A percentile compares a stretch with the other conserved stretches of the same genome.
phyloP scores from a whole-genome alignment of 2,329 filamentous ascomycete species.

The Apiospora saccharicola region DNA sequence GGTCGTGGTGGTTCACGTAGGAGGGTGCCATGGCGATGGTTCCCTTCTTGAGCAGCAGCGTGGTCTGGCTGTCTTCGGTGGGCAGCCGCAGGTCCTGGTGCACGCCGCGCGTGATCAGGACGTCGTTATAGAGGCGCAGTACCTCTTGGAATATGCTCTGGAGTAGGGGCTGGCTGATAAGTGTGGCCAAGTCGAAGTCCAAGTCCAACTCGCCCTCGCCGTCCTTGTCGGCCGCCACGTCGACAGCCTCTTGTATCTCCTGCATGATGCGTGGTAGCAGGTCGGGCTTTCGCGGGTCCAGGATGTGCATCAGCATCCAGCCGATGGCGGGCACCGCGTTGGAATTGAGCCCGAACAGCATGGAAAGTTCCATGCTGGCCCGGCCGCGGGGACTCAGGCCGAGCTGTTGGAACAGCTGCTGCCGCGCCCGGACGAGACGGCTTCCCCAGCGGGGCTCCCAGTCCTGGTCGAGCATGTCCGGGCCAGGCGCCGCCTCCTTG shows the following conservation, averaged over 20 bases:
- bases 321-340: background rate
- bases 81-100: constrained; percentile 1
- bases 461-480: background rate
- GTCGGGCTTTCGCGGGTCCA: background rate
- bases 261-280: background rate
- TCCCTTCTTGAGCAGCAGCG: background rate
- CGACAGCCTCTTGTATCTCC: background rate
- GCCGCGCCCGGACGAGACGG: background rate
- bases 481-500: background rate
- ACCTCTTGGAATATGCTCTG: constrained; percentile 7
- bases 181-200: background rate
- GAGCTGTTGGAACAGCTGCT: background rate
- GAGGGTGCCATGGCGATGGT: background rate
- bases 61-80: background rate
- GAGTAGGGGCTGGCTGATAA: background rate
- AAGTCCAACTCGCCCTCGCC: background rate
- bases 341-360: background rate
- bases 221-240: background rate
- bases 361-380: background rate
- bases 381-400: background rate
- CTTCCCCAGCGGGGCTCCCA: constrained; percentile 7
- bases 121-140: constrained; percentile 1
- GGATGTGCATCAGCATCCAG: constrained; percentile 4
- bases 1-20: constrained; percentile 8
- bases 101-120: background rate